Evolutionary conservation across 306 rosid species (phyloP).

Genomic region (Heteromeles arbutifolia): DNA sequence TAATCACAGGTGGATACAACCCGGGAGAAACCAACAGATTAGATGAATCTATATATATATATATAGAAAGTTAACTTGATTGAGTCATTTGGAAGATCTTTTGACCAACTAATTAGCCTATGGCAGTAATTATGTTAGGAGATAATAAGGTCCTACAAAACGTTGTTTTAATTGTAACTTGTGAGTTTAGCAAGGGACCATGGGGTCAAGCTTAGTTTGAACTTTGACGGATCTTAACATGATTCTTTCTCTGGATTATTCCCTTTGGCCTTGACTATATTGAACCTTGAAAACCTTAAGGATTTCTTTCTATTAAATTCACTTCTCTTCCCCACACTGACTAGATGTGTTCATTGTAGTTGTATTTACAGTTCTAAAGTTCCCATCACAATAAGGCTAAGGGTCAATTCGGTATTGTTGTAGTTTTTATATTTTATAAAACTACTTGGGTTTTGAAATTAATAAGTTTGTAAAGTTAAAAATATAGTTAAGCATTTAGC

Average conservation of each 20-base stretch:
- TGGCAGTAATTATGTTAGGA: neutral
- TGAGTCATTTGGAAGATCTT: conserved; percentile 16
- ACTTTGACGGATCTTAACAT: neutral
- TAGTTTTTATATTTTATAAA: neutral
- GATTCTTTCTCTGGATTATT: neutral
- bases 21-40: conserved; percentile 33
- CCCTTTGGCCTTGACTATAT: neutral
- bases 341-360: neutral
- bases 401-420: neutral
- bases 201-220: neutral
- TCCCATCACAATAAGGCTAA: neutral
- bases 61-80: conserved; percentile 8
- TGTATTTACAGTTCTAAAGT: neutral
- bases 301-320: neutral
- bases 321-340: neutral
- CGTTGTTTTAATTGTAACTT: neutral
- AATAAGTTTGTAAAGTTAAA: neutral
- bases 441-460: neutral
- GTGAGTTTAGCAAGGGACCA: neutral
- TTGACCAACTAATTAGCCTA: conserved; percentile 27
- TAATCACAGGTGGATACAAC: conserved; percentile 50
- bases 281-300: neutral
- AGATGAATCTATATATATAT: conserved; percentile 6
- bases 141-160: neutral
- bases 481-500: too few relatives aligned